Evolutionary conservation across 1,284 basidiomycete genomes (phyloP), one percentile per base, ranked within the genome.

Genomic region (Ganoderma multipileum): DNA sequence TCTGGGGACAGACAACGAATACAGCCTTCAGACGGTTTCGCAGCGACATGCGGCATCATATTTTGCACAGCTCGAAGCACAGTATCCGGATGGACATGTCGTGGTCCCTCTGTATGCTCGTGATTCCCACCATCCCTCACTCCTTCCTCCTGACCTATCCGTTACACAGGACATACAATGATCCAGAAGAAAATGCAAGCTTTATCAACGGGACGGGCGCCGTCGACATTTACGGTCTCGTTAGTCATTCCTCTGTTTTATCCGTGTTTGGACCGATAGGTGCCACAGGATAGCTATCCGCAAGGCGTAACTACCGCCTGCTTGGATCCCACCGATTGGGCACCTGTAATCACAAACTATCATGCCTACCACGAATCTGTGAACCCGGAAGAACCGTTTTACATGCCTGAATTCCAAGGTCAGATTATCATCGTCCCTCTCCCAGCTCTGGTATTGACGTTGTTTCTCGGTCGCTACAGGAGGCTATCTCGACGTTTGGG

Each of bases 401-500:
- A 91, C 76, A 84, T 91, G 68, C 91, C 91, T 7, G 90, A 86
- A 70, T 80, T 81, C 68, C 72, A 77, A 71, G 76, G 83, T 87
- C 70, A 47, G n/a, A 75, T 1, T 2, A 30, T n/a, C 55, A 6
- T 38, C 23, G 14, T 38, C 3, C 62, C 18, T 57, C 12, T 55
- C 16, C 52, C 26, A 30, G 6, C 30, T 1, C 2, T 1, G 9
- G 6, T 55, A n/a, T 23, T 33, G n/a, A 3, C 16, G 50, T 28
- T 38, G 11, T 8, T 44, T 33, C 30, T 18, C 28, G 4, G 2
- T 39, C 7, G 28, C 58, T 41, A 14, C 26, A 83, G 91, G 86
- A 26, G 92, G 92, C 8, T 83, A 91, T 6, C 92, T 87, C 71
- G 92, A 94, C 76, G 86, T 91, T 9, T 93, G 91, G 91, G 90